Conservation (phyloP, 1,284 basidiomycete species). For the Singerocomus rubriflavus region DNA sequence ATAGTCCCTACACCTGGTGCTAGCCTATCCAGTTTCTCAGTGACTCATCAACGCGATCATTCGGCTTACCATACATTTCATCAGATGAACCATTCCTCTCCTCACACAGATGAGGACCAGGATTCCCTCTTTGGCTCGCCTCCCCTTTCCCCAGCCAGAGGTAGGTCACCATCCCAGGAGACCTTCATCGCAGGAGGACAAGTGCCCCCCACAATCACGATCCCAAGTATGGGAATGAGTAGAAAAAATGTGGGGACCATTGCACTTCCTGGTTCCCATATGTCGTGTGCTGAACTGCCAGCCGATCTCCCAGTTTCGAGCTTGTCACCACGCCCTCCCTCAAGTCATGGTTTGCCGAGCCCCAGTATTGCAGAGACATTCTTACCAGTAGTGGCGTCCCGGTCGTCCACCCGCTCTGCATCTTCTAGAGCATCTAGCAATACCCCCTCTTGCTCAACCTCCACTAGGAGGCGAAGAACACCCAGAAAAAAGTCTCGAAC, state of each 20-base stretch:
- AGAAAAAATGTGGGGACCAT: slow-evolving; percentile 89
- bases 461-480: slow-evolving; percentile 21
- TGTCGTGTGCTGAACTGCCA: slow-evolving; percentile 75
- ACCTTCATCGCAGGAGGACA: slow-evolving; percentile 39
- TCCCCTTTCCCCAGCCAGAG: slow-evolving; percentile 65
- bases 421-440: slow-evolving; percentile 13
- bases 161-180: slow-evolving; percentile 68
- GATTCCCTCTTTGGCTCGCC: slow-evolving; percentile 81
- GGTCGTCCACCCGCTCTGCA: slow-evolving; percentile 12
- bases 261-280: slow-evolving; percentile 91
- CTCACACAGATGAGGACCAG: slow-evolving; percentile 41
- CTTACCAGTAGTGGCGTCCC: slow-evolving; percentile 9
- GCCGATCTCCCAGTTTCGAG: slow-evolving; percentile 62
- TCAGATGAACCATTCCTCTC: slow-evolving; percentile 21
- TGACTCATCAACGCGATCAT: slow-evolving; percentile 13
- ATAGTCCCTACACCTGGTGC: slow-evolving; percentile 5
- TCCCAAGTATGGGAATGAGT: slow-evolving; percentile 32
- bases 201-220: slow-evolving; percentile 2
- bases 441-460: background rate
- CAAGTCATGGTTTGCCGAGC: slow-evolving; percentile 11
- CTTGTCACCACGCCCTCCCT: slow-evolving; percentile 18
- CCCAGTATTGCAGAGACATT: background rate
- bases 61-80: slow-evolving; percentile 14
- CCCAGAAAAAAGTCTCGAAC: slow-evolving; percentile 31
- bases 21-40: slow-evolving; percentile 15